Percentiles rank a stretch among this genome's conserved stretches.
phyloP scores from a whole-genome alignment of 2,329 filamentous ascomycete genomes.

The Colletotrichum phormii region DNA sequence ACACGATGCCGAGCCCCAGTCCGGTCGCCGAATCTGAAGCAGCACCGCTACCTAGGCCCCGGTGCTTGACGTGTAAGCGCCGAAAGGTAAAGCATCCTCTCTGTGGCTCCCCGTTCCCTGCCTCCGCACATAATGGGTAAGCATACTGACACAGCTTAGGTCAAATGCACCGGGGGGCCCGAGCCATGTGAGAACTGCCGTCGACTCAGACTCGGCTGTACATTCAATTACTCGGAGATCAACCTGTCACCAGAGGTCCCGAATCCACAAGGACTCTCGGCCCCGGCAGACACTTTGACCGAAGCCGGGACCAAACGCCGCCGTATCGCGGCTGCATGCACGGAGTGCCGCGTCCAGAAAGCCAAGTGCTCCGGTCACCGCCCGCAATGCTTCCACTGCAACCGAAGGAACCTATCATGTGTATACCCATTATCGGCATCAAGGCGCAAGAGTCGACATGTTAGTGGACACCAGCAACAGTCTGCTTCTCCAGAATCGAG shows the following conservation, averaged over 20 bases:
- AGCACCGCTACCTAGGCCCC: slow-evolving; percentile 3
- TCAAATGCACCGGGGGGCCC: slow-evolving; percentile 18
- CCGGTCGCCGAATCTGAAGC: not conserved
- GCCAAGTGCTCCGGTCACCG: slow-evolving; percentile 48
- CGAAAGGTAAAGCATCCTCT: slow-evolving; percentile 9
- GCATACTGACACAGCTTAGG: not conserved
- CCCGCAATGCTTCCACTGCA: slow-evolving; percentile 26
- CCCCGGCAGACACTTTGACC: slow-evolving; percentile 35
- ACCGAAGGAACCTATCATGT: slow-evolving; percentile 14
- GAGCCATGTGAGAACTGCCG: slow-evolving; percentile 25
- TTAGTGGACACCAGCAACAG: not conserved
- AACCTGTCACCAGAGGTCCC: not conserved
- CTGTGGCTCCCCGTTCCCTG: not conserved
- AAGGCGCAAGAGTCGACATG: not conserved
- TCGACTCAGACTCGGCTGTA: slow-evolving; percentile 12
- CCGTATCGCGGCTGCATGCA: slow-evolving; percentile 44
- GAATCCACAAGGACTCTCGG: slow-evolving; percentile 7
- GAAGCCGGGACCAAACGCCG: slow-evolving; percentile 45
- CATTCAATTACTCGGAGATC: slow-evolving; percentile 22
- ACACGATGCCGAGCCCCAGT: slow-evolving; percentile 21
- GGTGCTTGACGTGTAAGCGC: slow-evolving; percentile 24
- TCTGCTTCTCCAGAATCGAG: slow-evolving; percentile 4
- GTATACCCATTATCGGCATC: not conserved
- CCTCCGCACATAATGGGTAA: not conserved
- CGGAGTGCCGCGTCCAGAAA: slow-evolving; percentile 48